Percentiles rank a stretch among this genome's conserved stretches.
phyloP scores from a whole-genome alignment of 345 rosid genomes.

The Erucastrum elatum region DNA sequence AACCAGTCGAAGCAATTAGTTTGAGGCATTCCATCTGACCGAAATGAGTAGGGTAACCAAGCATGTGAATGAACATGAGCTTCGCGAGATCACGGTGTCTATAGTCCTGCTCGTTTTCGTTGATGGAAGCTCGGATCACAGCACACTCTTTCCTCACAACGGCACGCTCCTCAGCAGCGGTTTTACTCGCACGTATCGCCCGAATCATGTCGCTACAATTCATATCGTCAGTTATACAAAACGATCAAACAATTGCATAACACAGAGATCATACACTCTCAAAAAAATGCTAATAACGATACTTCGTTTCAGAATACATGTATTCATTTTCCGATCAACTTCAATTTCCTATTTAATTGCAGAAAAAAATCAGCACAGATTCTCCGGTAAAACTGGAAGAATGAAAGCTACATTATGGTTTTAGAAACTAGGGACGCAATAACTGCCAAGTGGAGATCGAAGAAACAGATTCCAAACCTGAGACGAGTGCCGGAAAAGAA shows the following conservation, averaged over 20 bases:
- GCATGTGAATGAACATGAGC: slow-evolving; percentile 99
- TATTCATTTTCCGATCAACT: too few relatives aligned
- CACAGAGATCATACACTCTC: too few relatives aligned
- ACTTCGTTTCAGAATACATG: too few relatives aligned
- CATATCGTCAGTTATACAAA: too few relatives aligned
- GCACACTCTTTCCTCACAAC: slow-evolving; percentile 98
- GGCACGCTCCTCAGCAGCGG: slow-evolving; percentile 97
- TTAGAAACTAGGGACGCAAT: too few relatives aligned
- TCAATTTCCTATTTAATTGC: too few relatives aligned
- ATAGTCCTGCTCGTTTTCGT: slow-evolving; percentile 84
- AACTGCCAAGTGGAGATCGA: neutral
- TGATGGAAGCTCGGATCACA: slow-evolving; percentile 83
- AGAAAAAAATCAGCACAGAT: too few relatives aligned
- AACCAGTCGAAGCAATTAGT: slow-evolving; percentile 88
- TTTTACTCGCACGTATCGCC: slow-evolving; percentile 95
- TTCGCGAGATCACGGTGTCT: slow-evolving; percentile 92
- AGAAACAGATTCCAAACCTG: slow-evolving; percentile 50
- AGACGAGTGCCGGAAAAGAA: slow-evolving; percentile 97
- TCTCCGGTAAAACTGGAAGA: too few relatives aligned
- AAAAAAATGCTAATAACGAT: too few relatives aligned
- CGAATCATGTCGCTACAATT: slow-evolving; percentile 86
- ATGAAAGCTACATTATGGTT: too few relatives aligned
- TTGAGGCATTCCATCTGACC: slow-evolving; percentile 98
- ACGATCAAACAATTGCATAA: too few relatives aligned
- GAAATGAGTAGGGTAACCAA: slow-evolving; percentile 98